Evolutionary conservation across 176 grass and related monocot genomes (phyloP).

Genomic region (Oryza australiensis): DNA sequence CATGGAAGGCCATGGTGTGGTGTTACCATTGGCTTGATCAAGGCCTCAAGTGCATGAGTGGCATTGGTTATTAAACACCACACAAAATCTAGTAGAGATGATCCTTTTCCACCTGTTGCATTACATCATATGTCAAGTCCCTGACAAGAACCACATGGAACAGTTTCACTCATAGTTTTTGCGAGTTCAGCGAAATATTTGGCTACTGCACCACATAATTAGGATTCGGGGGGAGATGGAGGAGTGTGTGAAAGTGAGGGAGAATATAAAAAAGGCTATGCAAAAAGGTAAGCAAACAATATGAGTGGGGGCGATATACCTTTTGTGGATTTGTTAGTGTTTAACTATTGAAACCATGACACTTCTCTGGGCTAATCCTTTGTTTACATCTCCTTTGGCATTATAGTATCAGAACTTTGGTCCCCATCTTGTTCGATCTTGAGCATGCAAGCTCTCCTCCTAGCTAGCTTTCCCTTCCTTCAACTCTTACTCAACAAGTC

Average conservation of each 20-base stretch:
- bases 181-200: conserved; percentile 21
- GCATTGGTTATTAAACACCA: conserved; percentile 7
- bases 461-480: conserved; percentile 77
- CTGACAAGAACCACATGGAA: conserved; percentile 39
- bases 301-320: conserved; percentile 41
- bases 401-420: conserved; percentile 53
- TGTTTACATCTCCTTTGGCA: conserved; percentile 38
- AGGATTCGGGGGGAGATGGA: conserved; percentile 18
- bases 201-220: neutral
- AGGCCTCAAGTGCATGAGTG: neutral
- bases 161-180: conserved; percentile 18
- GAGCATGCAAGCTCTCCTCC: conserved; percentile 52
- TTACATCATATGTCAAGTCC: conserved; percentile 45
- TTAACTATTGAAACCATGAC: conserved; percentile 33
- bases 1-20: conserved; percentile 23
- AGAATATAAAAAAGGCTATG: conserved; percentile 51
- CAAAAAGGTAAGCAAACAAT: conserved; percentile 46
- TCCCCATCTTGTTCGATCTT: conserved; percentile 45
- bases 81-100: conserved; percentile 11
- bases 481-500: conserved; percentile 76
- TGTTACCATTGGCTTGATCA: conserved; percentile 23
- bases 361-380: conserved; percentile 46
- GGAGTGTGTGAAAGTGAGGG: conserved; percentile 17
- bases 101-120: conserved; percentile 14
- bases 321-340: conserved; percentile 53